Base-by-base conservation (phyloP, 768 basidiomycete genomes). In the Coprinopsis sp. region DNA sequence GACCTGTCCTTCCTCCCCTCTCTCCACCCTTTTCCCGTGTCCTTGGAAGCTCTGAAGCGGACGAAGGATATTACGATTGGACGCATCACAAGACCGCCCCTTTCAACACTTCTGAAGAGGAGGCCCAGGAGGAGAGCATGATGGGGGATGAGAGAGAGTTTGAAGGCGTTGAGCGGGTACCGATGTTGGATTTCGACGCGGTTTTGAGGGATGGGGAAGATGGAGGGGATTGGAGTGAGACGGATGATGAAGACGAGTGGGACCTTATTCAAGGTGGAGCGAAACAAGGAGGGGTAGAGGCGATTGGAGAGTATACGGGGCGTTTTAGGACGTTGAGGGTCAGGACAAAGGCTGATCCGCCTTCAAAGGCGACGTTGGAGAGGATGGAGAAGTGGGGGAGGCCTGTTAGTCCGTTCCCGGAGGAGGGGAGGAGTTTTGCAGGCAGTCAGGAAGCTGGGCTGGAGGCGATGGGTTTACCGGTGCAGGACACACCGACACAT, bases 361-460 rank as follows among this genome's bases (percentile, higher is more conserved):
- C 82, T 3, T 79, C 78, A 40, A 81, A 77, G 52, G 67, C 65
- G 12, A 80, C 78, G 16, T 62, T 66, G 25, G 64, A 55, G 5
- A 68, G 77, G 29, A 74, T 71, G 62, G 75, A 78, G 22, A 62
- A 68, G 16, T 86, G 85, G 84, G 84, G 86, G 2, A 70, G 80
- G 10, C 85, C 86, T 1, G 72, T 80, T 33, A 87, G 84, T 44
- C 85, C 85, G 0, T 84, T 76, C 59, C 85, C 81, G 5, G 61
- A 54, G 33, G 47, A 59, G n/a, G 37, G 44, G 12, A 47, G 46
- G 42, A 16, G n/a, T 36, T 21, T n/a, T 6, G n/a, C 6, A 13
- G 6, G 16, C 19, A 13, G 29, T 8, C 8, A 18, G 38, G 12
- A 24, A 12, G 8, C 5, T 23, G 30, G 31, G 43, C 11, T 18